Evolutionary conservation across 2,329 filamentous ascomycete species (phyloP).

Genomic region (Alternaria angustiovoidea): DNA sequence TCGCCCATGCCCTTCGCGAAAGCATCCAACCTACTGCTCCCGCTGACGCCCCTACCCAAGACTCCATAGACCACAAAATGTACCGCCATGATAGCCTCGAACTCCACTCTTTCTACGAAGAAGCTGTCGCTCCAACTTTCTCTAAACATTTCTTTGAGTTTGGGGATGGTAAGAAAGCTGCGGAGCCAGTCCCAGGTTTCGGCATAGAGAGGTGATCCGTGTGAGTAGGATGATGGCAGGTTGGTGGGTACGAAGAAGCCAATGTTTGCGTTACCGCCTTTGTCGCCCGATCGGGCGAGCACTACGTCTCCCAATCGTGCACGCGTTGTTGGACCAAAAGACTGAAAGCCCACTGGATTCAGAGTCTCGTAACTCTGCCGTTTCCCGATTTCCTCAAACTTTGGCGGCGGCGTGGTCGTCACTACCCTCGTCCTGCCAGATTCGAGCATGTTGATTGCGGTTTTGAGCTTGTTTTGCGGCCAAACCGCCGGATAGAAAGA

Average conservation of each 20-base stretch:
- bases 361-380: conserved; percentile 42
- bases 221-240: conserved; percentile 36
- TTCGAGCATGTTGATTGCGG: conserved; percentile 47
- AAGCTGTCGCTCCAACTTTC: conserved; percentile 36
- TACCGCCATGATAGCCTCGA: conserved; percentile 40
- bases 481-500: conserved; percentile 44
- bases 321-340: conserved; percentile 31
- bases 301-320: conserved; percentile 53
- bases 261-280: conserved; percentile 47
- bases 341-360: conserved; percentile 41
- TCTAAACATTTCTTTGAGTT: conserved; percentile 38
- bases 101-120: conserved; percentile 43
- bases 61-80: conserved; percentile 52
- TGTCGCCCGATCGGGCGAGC: conserved; percentile 54
- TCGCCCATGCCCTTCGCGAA: conserved; percentile 64
- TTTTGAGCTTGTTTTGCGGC: conserved; percentile 37
- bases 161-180: conserved; percentile 34
- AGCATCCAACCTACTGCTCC: conserved; percentile 57
- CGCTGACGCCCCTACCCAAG: conserved; percentile 55
- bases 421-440: neutral
- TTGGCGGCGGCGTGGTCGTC: neutral
- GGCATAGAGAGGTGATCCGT: conserved; percentile 32
- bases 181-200: conserved; percentile 46
- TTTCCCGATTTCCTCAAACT: conserved; percentile 10
- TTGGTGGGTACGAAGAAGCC: conserved; percentile 49